Base-by-base conservation (phyloP, 805 yeast species). In the Pichia californica region DNA sequence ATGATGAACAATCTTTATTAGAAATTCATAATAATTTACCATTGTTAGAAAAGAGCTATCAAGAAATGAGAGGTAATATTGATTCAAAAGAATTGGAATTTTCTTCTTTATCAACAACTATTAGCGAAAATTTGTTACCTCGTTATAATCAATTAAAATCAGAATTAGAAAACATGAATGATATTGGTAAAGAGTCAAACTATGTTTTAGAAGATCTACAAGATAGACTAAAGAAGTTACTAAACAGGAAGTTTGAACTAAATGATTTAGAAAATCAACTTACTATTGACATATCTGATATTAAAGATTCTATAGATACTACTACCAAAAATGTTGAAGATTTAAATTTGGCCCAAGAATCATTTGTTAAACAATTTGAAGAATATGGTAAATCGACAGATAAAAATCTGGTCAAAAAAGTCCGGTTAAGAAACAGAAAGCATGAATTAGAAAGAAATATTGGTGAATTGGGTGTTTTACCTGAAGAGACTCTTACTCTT, bases 381-480 rank as follows among this genome's bases (percentile, higher is more conserved):
- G 71, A 69, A 35, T 75, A 71, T 41, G 79, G 82, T 45, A 81
- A 80, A 49, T 62, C 57, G n/a, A 71, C 83, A 0, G 95, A 88
- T 54, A 80, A 74, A 45, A 68, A 70, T 7, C 64, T 83, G 50
- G 73, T 83, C 18, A 81, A 76, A 54, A 84, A 79, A 50, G 69
- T 83, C 2, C 57, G 81, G 5, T 62, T 87, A 38, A 57, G 67
- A 4, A 66, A 70, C 34, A 73, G 95, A 50, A 73, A 85, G 46
- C 86, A 83, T 38, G 94, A 85, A 50, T 61, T 86, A 20, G 81
- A 79, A 50, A 76, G 73, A 46, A 84, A 77, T 55, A 81, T 88
- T 26, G 71, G 89, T 48, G 95, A 85, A 33, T 64, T 89, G 32
- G 97, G 97, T n/a, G 85, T 84, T 4, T 67, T 91, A 15, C 91